These are phyloP conservation scores for Plasmopara halstedii DNA, from an alignment of 352 stramenopile genomes.

Conservation along the genomic window DNA sequence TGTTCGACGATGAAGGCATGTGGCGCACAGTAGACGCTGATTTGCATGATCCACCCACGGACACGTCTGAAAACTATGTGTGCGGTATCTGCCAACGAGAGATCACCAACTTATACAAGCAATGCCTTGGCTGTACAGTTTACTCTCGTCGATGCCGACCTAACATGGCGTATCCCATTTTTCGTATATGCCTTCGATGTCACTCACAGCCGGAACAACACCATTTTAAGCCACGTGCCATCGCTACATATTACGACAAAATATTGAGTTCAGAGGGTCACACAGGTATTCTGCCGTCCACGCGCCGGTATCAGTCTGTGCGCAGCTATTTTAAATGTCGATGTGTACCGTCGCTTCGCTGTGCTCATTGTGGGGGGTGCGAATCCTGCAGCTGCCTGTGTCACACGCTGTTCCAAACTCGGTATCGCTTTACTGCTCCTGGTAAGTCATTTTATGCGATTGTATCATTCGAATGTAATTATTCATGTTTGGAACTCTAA, in stretches of 20 bases:
- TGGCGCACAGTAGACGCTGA: slow-evolving; percentile 64
- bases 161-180: slow-evolving; percentile 60
- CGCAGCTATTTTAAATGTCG: slow-evolving; percentile 69
- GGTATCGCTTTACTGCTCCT: slow-evolving; percentile 65
- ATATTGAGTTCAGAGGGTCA: slow-evolving; percentile 68
- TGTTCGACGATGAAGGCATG: slow-evolving; percentile 68
- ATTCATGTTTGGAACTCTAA: slow-evolving; percentile 1
- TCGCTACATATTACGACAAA: slow-evolving; percentile 58
- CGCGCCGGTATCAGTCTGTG: slow-evolving; percentile 54
- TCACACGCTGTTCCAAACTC: slow-evolving; percentile 83
- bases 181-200: slow-evolving; percentile 67
- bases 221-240: slow-evolving; percentile 56
- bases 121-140: slow-evolving; percentile 70
- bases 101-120: slow-evolving; percentile 83
- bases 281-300: slow-evolving; percentile 53
- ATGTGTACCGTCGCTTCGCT: slow-evolving; percentile 51
- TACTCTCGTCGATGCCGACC: slow-evolving; percentile 46
- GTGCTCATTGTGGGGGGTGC: slow-evolving; percentile 63
- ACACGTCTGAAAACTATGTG: slow-evolving; percentile 38
- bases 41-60: slow-evolving; percentile 24
- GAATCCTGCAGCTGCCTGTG: slow-evolving; percentile 77
- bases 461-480: background rate
- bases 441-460: slow-evolving; percentile 35
- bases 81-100: slow-evolving; percentile 65
- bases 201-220: slow-evolving; percentile 64